Evolutionary conservation across 768 basidiomycete species (phyloP).

Genomic region (Pleurotus platypus): DNA sequence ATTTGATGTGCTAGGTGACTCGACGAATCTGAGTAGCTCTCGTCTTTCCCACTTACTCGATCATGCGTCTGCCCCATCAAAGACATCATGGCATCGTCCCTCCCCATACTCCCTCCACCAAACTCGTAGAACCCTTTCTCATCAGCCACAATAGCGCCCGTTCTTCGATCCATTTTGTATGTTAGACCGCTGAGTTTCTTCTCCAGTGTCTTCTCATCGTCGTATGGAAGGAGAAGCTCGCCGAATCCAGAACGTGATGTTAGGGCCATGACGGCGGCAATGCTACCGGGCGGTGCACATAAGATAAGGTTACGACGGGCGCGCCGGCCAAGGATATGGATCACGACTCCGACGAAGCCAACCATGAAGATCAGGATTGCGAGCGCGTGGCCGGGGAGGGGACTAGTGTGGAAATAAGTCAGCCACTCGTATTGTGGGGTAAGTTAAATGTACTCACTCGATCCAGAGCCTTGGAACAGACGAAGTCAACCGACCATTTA

Average conservation of each 20-base stretch:
- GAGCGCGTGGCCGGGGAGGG: slow-evolving; percentile 49
- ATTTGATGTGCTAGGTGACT: not conserved
- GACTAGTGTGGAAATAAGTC: slow-evolving; percentile 26
- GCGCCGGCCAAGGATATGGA: slow-evolving; percentile 45
- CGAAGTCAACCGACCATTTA: slow-evolving; percentile 36
- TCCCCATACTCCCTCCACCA: slow-evolving; percentile 19
- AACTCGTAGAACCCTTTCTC: slow-evolving; percentile 27
- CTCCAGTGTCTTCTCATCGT: slow-evolving; percentile 40
- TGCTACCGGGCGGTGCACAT: slow-evolving; percentile 54
- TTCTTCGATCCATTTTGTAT: slow-evolving; percentile 54
- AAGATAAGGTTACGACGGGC: slow-evolving; percentile 48
- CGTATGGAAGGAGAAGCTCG: slow-evolving; percentile 56
- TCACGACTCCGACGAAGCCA: slow-evolving; percentile 41
- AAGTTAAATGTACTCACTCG: slow-evolving; percentile 40
- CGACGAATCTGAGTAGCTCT: not conserved
- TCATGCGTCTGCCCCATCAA: slow-evolving; percentile 23
- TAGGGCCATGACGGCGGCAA: slow-evolving; percentile 52
- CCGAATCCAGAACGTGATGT: slow-evolving; percentile 63
- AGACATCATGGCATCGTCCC: slow-evolving; percentile 35
- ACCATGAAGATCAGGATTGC: slow-evolving; percentile 43
- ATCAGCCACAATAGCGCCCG: slow-evolving; percentile 61
- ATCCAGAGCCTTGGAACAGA: slow-evolving; percentile 49
- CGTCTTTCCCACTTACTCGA: not conserved
- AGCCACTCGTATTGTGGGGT: not conserved
- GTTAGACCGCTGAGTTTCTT: slow-evolving; percentile 45